Evolutionary conservation across 805 yeast genomes (phyloP), one percentile per base, ranked within the genome.

Genomic region (Sugiyamaella smithiae): DNA sequence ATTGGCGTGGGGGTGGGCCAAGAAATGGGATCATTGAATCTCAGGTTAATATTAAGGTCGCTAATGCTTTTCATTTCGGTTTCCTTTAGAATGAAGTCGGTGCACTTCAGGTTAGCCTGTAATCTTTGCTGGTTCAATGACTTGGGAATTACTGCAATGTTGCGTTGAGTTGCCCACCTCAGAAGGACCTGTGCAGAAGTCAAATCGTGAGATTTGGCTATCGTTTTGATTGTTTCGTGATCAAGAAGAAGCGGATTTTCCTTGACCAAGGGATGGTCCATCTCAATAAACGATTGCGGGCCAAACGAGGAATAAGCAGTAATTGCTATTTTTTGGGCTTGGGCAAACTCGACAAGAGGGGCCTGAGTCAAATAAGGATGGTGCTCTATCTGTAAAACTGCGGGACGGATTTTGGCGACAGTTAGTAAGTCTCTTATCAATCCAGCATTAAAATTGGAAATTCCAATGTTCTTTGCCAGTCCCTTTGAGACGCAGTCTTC

Each of bases 241-340:
- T 78, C 76, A 54, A 85, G 80, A 58, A 86, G 70, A n/a, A 78
- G 69, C 20, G 78, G 75, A 26, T 79, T 70, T 52, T 70, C 64
- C 51, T 70, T 60, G 20, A 86, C 91, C 50, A 68, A 66, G 33
- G 75, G 70, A 51, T 69, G 72, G 61, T 76, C 72, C 63, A 85
- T 64, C 65, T 85, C 93, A 50, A 84, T 59, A 68, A 84, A 86
- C 2, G 90, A 82, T 67, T 82, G 85, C 17, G 93, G 90, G 33
- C 95, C 95, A 60, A 87, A 85, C 9, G 91, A 81, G 11, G 93
- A 85, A 70, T 86, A 86, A n/a, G 82, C 95, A 43, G 85, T 85
- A 54, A 86, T 76, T 55, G 80, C 81, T 52, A 86, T 76, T 28
- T 76, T 81, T 53, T 75, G 68, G 36, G 67, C 58, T 62, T 83